Conservation (phyloP, 1,284 basidiomycete species). For the Ceratobasidium sp. region DNA sequence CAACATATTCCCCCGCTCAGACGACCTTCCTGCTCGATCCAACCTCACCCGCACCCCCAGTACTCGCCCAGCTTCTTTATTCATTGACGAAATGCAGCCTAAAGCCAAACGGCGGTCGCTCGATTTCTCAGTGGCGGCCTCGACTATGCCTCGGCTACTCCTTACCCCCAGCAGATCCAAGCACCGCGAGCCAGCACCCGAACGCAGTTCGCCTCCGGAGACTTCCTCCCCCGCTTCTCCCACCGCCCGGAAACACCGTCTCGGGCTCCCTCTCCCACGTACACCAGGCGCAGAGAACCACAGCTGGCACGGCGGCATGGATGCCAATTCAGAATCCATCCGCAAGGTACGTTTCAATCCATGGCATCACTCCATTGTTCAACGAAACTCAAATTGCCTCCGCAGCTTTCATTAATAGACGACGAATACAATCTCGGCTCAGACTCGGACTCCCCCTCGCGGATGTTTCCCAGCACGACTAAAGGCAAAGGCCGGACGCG, state of each 20-base stretch:
- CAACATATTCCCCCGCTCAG: neutral
- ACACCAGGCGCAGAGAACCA: conserved; percentile 35
- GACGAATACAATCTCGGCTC: conserved; percentile 43
- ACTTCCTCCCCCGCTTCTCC: conserved; percentile 22
- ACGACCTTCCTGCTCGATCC: conserved; percentile 15
- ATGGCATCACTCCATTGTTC: conserved; percentile 5
- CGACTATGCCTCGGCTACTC: conserved; percentile 36
- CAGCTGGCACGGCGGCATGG: conserved; percentile 43
- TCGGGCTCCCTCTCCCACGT: conserved; percentile 21
- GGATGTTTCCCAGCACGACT: conserved; percentile 6
- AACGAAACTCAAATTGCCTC: neutral
- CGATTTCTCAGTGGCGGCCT: conserved; percentile 21
- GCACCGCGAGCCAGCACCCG: conserved; percentile 40
- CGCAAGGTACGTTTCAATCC: conserved; percentile 10
- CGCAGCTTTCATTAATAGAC: conserved; percentile 39
- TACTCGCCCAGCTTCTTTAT: conserved; percentile 24
- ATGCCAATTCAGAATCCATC: conserved; percentile 30
- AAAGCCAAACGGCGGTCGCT: conserved; percentile 46
- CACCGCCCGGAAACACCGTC: conserved; percentile 29
- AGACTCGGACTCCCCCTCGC: conserved; percentile 33
- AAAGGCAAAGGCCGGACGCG: conserved; percentile 31
- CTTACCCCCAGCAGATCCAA: conserved; percentile 40
- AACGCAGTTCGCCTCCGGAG: conserved; percentile 38
- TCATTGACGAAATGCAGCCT: conserved; percentile 43
- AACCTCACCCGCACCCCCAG: conserved; percentile 43